These are phyloP conservation scores for Torulaspora maleeae DNA, from an alignment of 805 yeast species.

Conservation along the genomic window DNA sequence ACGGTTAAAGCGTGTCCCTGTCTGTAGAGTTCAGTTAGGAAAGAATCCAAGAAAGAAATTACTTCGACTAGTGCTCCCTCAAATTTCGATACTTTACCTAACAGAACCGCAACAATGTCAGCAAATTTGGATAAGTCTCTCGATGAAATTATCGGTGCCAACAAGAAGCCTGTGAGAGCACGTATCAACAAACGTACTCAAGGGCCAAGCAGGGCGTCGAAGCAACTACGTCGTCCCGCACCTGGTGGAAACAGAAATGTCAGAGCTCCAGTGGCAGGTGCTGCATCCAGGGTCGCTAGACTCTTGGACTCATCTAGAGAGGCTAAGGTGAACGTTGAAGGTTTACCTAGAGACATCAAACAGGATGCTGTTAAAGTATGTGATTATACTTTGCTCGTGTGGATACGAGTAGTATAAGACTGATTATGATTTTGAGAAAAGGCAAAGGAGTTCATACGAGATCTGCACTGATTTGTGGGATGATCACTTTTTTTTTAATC, in stretches of 20 bases:
- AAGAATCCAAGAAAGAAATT: neutral
- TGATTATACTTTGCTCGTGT: conserved; percentile 30
- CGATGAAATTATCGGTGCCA: conserved; percentile 84
- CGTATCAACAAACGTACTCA: conserved; percentile 35
- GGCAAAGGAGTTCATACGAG: neutral
- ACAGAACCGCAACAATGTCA: conserved; percentile 47
- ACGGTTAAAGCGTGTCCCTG: conserved; percentile 3
- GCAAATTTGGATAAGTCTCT: conserved; percentile 84
- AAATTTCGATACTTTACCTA: conserved; percentile 3
- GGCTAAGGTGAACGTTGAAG: conserved; percentile 79
- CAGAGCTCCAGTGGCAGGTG: conserved; percentile 30
- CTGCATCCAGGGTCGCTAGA: conserved; percentile 38
- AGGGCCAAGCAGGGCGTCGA: conserved; percentile 33
- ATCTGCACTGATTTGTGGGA: neutral
- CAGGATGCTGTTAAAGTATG: conserved; percentile 83
- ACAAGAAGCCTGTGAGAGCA: conserved; percentile 38
- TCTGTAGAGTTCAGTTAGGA: conserved; percentile 5
- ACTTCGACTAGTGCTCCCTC: conserved; percentile 8
- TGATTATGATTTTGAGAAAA: conserved; percentile 1
- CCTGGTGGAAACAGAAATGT: conserved; percentile 19
- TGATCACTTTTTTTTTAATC: neutral
- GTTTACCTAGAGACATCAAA: conserved; percentile 81
- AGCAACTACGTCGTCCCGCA: conserved; percentile 34
- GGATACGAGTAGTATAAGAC: conserved; percentile 12
- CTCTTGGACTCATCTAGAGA: conserved; percentile 51